Percentiles rank a stretch among this genome's conserved stretches.
Conservation (phyloP, 257 asterid species). For the Gentiana dahurica region DNA sequence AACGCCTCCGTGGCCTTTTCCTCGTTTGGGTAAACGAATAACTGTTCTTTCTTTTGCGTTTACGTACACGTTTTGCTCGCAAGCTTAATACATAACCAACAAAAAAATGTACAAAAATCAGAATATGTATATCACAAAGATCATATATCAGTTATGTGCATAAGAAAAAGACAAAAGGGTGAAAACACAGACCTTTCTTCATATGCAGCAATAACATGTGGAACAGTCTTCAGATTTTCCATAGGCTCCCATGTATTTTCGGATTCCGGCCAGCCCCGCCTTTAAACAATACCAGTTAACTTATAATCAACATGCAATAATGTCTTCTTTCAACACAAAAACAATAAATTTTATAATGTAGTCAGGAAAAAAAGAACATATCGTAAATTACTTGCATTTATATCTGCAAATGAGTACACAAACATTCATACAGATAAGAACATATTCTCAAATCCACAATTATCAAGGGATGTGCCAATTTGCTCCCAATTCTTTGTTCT, state of each 20-base stretch:
- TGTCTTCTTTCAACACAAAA: background rate
- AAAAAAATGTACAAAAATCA: constrained; percentile 5
- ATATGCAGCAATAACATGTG: constrained; percentile 63
- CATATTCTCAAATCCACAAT: no score
- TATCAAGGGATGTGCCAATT: no score
- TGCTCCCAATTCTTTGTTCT: no score
- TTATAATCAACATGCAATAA: constrained; percentile 13
- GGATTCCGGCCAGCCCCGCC: constrained; percentile 95
- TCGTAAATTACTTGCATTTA: no score
- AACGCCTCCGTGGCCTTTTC: constrained; percentile 45
- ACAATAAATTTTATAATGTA: no score
- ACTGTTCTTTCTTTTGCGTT: constrained; percentile 54
- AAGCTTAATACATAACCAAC: constrained; percentile 26
- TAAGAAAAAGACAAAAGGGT: constrained; percentile 4
- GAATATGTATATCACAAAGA: constrained; percentile 12
- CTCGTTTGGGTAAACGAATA: constrained; percentile 43
- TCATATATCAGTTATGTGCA: constrained; percentile 4
- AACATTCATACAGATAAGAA: no score
- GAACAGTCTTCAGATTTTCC: constrained; percentile 49
- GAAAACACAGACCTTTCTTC: constrained; percentile 58
- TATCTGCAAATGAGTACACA: no score
- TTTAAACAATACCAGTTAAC: constrained; percentile 13
- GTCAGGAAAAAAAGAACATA: no score
- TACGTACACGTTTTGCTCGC: constrained; percentile 47
- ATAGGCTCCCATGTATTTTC: constrained; percentile 94